phyloP scores from a whole-genome alignment of 495 filamentous ascomycete species.

The Penicillium diatomitis region DNA sequence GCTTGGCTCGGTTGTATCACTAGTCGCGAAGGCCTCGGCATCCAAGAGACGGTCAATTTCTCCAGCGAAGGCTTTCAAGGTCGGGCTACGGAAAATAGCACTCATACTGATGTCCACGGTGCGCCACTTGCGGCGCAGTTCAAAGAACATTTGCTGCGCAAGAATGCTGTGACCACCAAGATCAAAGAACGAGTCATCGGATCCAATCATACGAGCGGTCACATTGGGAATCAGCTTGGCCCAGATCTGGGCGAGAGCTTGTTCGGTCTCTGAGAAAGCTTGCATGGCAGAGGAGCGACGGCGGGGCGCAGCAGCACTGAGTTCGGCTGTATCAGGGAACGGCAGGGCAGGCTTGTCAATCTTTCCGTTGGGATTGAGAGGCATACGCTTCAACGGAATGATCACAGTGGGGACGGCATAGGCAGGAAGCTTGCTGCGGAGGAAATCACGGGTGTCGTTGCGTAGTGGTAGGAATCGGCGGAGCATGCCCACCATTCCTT shows the following conservation, averaged over 20 bases:
- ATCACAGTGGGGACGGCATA: conserved; percentile 79
- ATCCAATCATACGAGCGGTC: conserved; percentile 46
- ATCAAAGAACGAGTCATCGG: conserved; percentile 75
- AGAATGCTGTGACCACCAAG: conserved; percentile 80
- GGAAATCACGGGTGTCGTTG: conserved; percentile 62
- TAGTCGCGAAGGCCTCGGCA: conserved; percentile 25
- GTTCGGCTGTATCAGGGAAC: conserved; percentile 72
- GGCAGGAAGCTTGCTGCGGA: conserved; percentile 65
- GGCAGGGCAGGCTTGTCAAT: conserved; percentile 85
- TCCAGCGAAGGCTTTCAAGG: conserved; percentile 59
- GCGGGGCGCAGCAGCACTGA: conserved; percentile 29
- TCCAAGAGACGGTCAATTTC: conserved; percentile 61
- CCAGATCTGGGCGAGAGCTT: conserved; percentile 62
- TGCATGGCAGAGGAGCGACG: conserved; percentile 29
- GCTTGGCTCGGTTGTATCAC: conserved; percentile 19
- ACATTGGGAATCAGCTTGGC: conserved; percentile 44
- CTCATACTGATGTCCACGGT: conserved; percentile 65
- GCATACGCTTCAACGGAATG: conserved; percentile 71
- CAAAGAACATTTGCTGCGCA: conserved; percentile 76
- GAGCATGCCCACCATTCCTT: conserved; percentile 51
- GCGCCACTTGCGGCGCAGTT: conserved; percentile 52
- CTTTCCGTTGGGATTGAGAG: conserved; percentile 92
- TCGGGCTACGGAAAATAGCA: conserved; percentile 67
- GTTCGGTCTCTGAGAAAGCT: conserved; percentile 53
- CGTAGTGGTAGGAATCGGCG: conserved; percentile 58